phyloP scores from a whole-genome alignment of 2,329 filamentous ascomycete species.

The Calonectria pseudoturangicola region DNA sequence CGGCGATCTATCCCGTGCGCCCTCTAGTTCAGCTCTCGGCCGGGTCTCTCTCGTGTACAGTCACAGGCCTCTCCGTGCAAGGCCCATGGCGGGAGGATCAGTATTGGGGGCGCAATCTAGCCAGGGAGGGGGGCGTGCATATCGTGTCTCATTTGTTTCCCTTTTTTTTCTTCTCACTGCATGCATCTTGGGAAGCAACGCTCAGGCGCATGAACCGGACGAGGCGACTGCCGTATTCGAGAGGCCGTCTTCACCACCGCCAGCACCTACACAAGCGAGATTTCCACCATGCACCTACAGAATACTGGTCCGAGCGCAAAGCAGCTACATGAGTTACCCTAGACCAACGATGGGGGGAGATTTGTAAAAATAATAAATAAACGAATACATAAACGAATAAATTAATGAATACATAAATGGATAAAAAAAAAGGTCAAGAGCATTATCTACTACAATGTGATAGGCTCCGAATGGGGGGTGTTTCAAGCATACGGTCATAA shows the following conservation, averaged over 20 bases:
- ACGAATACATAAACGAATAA: neutral
- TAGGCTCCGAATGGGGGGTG: no score
- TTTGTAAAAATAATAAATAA: no score
- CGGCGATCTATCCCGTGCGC: neutral
- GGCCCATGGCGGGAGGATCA: neutral
- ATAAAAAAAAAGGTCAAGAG: no score
- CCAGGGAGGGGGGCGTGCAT: slow-evolving; percentile 32
- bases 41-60: neutral
- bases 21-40: neutral
- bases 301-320: slow-evolving; percentile 21
- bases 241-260: slow-evolving; percentile 37
- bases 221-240: slow-evolving; percentile 10
- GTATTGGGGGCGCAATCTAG: neutral
- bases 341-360: neutral
- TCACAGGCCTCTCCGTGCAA: neutral
- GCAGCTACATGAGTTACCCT: neutral
- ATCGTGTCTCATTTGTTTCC: slow-evolving; percentile 26
- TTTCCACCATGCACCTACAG: slow-evolving; percentile 41
- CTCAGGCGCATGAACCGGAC: slow-evolving; percentile 41
- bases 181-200: slow-evolving; percentile 18
- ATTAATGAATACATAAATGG: neutral
- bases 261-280: slow-evolving; percentile 45
- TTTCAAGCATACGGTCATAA: no score
- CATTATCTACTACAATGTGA: neutral
- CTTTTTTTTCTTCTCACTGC: neutral